Conservation (phyloP, 257 asterid genomes). For the Orobanche coerulescens region DNA sequence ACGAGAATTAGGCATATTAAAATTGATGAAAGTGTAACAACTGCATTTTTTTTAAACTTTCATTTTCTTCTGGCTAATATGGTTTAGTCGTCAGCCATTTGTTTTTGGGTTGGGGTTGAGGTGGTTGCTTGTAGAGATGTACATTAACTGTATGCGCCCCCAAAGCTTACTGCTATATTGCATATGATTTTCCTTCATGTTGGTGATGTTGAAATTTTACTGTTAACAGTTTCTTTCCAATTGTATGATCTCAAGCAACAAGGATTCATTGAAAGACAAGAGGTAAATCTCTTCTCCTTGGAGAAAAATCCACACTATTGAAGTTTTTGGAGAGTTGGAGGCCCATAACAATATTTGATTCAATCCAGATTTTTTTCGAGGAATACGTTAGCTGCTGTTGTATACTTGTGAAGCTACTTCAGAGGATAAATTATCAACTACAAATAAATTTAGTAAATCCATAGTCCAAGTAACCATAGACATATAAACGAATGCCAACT, state of each 20-base stretch:
- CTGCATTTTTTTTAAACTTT: not conserved
- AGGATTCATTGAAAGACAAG: conserved; percentile 82
- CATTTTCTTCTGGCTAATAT: not conserved
- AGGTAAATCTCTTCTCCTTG: conserved; percentile 38
- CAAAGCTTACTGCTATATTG: not conserved
- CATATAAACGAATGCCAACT: too few species aligned
- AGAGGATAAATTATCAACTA: not conserved
- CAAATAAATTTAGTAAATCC: too few species aligned
- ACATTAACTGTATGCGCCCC: not conserved
- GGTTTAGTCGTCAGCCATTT: not conserved
- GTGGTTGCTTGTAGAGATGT: not conserved
- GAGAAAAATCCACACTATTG: not conserved
- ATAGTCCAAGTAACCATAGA: too few species aligned
- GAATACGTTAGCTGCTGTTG: too few species aligned
- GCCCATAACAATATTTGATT: not conserved
- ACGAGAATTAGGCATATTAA: not conserved
- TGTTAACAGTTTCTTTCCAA: conserved; percentile 67
- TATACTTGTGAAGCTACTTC: too few species aligned
- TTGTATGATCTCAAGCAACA: conserved; percentile 88
- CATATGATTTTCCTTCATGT: conserved; percentile 22
- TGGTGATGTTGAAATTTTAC: conserved; percentile 23
- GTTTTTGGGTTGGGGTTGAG: not conserved
- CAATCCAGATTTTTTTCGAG: not conserved
- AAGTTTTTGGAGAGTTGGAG: not conserved
- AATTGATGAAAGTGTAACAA: not conserved